A percentile compares a stretch with the other conserved stretches of the same genome.
These are phyloP conservation scores for Exophiala oligosperma DNA, from an alignment of 2,329 filamentous ascomycete species.

Conservation along the genomic window DNA sequence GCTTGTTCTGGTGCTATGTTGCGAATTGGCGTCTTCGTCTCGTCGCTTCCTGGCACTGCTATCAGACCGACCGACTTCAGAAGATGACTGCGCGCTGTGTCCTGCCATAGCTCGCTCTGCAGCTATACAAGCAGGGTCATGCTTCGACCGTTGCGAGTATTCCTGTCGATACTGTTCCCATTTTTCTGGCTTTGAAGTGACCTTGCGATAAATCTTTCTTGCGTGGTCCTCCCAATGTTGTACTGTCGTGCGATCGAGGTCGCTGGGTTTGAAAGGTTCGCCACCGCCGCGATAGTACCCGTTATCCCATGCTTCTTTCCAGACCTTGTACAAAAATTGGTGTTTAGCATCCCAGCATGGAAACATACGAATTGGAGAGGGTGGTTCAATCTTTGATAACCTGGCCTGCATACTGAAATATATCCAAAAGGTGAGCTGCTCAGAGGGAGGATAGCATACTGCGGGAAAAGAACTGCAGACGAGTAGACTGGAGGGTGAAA, in stretches of 20 bases:
- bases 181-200: not conserved
- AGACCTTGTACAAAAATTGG: not conserved
- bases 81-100: slow-evolving; percentile 33
- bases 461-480: not conserved
- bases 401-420: not conserved
- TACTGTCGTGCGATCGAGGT: not conserved
- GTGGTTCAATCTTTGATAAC: not conserved
- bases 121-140: slow-evolving; percentile 31
- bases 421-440: slow-evolving; percentile 1
- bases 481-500: not conserved
- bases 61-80: slow-evolving; percentile 7
- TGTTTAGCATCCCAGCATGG: not conserved
- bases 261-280: not conserved
- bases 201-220: not conserved
- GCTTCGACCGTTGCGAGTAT: too few relatives aligned
- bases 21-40: not conserved
- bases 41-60: slow-evolving; percentile 8
- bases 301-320: not conserved
- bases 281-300: not conserved
- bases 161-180: not conserved
- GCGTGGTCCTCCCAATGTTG: not conserved
- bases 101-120: slow-evolving; percentile 45
- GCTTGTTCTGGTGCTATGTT: not conserved
- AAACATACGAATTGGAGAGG: too few relatives aligned
- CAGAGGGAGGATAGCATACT: slow-evolving; percentile 1